phyloP scores from a whole-genome alignment of 805 yeast species.

The Saccharomycopsis sp. region DNA sequence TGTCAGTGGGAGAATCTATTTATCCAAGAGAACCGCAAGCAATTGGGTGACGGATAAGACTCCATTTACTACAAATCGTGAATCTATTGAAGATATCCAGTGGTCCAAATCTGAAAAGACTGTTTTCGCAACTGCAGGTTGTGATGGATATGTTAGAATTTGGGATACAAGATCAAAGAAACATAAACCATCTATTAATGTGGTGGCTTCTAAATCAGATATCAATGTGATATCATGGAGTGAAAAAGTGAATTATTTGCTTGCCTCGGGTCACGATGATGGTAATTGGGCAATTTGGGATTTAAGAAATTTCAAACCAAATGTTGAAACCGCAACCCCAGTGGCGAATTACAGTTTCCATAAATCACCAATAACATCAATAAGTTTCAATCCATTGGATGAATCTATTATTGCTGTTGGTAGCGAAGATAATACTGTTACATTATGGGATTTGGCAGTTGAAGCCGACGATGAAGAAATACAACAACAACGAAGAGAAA shows the following conservation, averaged over 20 bases:
- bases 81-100: conserved; percentile 92
- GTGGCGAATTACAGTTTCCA: conserved; percentile 96
- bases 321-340: conserved; percentile 43
- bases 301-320: conserved; percentile 70
- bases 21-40: conserved; percentile 69
- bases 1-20: conserved; percentile 71
- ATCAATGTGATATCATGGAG: conserved; percentile 97
- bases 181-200: conserved; percentile 84
- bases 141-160: conserved; percentile 84
- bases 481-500: conserved; percentile 71
- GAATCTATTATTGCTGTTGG: conserved; percentile 95
- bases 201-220: conserved; percentile 72
- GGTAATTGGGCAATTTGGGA: conserved; percentile 99
- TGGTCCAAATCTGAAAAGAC: conserved; percentile 92
- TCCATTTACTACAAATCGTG: conserved; percentile 54
- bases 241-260: conserved; percentile 71
- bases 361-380: conserved; percentile 85
- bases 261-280: conserved; percentile 96
- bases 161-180: conserved; percentile 96
- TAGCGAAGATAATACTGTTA: conserved; percentile 93
- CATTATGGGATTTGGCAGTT: conserved; percentile 96
- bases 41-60: conserved; percentile 83
- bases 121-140: conserved; percentile 91
- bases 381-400: conserved; percentile 90
- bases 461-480: conserved; percentile 99